Conservation (phyloP, 768 basidiomycete genomes). For the Cytidiella melzeri region DNA sequence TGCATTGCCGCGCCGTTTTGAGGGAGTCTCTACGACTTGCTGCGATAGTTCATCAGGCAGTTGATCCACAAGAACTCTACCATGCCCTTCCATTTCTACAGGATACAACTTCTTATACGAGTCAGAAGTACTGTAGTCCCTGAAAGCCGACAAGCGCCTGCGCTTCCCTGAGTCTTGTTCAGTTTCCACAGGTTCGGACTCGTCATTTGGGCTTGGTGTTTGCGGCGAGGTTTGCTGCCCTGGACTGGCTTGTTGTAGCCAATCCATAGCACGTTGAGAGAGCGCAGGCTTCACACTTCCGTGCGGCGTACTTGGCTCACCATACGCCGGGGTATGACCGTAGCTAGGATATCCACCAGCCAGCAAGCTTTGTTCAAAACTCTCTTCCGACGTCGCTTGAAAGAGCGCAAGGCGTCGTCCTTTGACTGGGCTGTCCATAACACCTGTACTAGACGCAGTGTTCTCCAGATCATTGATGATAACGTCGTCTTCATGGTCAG, state of each 20-base stretch:
- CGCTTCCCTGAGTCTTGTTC: slow-evolving; percentile 66
- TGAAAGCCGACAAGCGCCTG: slow-evolving; percentile 65
- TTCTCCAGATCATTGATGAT: slow-evolving; percentile 29
- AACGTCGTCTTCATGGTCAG: slow-evolving; percentile 28
- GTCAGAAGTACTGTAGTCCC: slow-evolving; percentile 29
- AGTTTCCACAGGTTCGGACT: slow-evolving; percentile 14
- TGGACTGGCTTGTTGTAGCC: slow-evolving; percentile 36
- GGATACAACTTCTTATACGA: slow-evolving; percentile 44
- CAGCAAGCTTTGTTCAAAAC: slow-evolving; percentile 80
- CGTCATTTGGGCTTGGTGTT: slow-evolving; percentile 19
- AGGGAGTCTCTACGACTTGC: slow-evolving; percentile 14
- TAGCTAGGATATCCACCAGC: slow-evolving; percentile 77
- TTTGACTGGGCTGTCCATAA: slow-evolving; percentile 64
- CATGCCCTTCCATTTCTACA: slow-evolving; percentile 60
- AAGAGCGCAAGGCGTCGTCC: slow-evolving; percentile 70
- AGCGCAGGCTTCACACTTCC: slow-evolving; percentile 7
- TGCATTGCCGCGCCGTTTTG: slow-evolving; percentile 23
- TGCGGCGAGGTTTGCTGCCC: slow-evolving; percentile 33
- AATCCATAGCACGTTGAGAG: slow-evolving; percentile 51
- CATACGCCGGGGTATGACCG: slow-evolving; percentile 29
- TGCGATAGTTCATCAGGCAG: slow-evolving; percentile 36
- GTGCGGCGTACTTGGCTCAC: slow-evolving; percentile 20
- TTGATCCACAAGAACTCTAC: slow-evolving; percentile 62
- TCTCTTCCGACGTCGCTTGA: slow-evolving; percentile 78
- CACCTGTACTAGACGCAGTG: slow-evolving; percentile 39